phyloP scores from a whole-genome alignment of 176 grass and related monocot genomes.

The Juncus effusus region DNA sequence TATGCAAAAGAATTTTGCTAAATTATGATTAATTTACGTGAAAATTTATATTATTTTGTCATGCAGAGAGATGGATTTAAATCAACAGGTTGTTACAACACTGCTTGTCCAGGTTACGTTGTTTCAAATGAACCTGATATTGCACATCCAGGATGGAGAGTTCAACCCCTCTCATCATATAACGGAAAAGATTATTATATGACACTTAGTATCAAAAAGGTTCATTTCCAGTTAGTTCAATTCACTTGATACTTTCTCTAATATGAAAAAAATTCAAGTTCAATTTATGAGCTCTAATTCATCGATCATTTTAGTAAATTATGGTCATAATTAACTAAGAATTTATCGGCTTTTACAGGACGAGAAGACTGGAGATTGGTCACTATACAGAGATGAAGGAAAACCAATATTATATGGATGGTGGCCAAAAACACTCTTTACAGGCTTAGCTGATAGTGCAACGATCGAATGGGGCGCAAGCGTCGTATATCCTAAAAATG shows the following conservation, averaged over 20 bases:
- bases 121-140: conserved; percentile 1
- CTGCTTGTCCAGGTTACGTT: conserved; percentile 10
- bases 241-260: too few species aligned
- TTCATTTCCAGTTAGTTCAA: neutral
- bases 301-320: too few species aligned
- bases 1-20: neutral
- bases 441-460: conserved; percentile 1
- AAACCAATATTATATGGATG: conserved; percentile 3
- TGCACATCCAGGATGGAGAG: neutral
- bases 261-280: too few species aligned
- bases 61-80: neutral
- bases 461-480: conserved; percentile 13
- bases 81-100: conserved; percentile 2
- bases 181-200: conserved; percentile 13
- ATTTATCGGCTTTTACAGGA: neutral
- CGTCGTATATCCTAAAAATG: conserved; percentile 15
- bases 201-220: conserved; percentile 21
- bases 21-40: too few species aligned
- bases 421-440: conserved; percentile 27
- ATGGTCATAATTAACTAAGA: too few species aligned
- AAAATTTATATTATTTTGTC: neutral
- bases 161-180: conserved; percentile 1
- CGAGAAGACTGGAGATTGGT: conserved; percentile 25
- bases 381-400: conserved; percentile 13
- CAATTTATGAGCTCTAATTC: too few species aligned